These are phyloP conservation scores for Orbilia blumenaviensis DNA, from an alignment of 2,329 filamentous ascomycete genomes.

Conservation along the genomic window DNA sequence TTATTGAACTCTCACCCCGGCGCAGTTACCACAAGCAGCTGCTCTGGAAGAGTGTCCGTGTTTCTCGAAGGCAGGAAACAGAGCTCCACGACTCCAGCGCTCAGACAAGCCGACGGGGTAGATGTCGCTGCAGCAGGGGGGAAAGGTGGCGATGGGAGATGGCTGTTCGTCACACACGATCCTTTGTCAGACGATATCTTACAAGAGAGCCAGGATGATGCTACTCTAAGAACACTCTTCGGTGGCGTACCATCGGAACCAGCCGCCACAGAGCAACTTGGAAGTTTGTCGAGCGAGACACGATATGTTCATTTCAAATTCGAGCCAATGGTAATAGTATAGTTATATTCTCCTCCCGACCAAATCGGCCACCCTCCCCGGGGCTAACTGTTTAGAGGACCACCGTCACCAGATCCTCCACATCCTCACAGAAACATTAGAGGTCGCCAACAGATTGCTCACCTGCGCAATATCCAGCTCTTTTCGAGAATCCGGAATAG, in stretches of 20 bases:
- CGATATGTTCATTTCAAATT: slow-evolving; percentile 85
- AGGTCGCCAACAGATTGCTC: slow-evolving; percentile 78
- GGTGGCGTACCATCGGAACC: slow-evolving; percentile 55
- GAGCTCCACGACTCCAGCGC: slow-evolving; percentile 29
- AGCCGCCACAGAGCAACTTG: slow-evolving; percentile 27
- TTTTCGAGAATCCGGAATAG: slow-evolving; percentile 87
- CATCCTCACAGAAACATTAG: slow-evolving; percentile 77
- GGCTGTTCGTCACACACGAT: slow-evolving; percentile 89
- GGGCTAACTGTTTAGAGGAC: slow-evolving; percentile 9
- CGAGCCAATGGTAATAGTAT: slow-evolving; percentile 80
- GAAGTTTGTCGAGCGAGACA: slow-evolving; percentile 59
- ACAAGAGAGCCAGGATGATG: slow-evolving; percentile 56
- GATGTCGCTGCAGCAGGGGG: slow-evolving; percentile 73
- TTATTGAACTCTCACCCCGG: slow-evolving; percentile 79
- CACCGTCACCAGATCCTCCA: slow-evolving; percentile 78
- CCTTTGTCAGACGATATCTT: slow-evolving; percentile 63
- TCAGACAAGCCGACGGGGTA: background rate
- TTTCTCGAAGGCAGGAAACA: slow-evolving; percentile 80
- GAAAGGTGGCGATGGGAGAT: slow-evolving; percentile 83
- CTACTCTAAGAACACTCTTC: slow-evolving; percentile 63
- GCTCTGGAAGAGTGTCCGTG: slow-evolving; percentile 84
- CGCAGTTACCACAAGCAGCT: slow-evolving; percentile 91
- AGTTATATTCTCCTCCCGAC: background rate
- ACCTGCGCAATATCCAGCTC: slow-evolving; percentile 80
- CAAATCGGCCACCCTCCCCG: background rate